Base-by-base conservation (phyloP, 192 early-diverging fungal genomes). In the Globomyces pollinis-pini region DNA sequence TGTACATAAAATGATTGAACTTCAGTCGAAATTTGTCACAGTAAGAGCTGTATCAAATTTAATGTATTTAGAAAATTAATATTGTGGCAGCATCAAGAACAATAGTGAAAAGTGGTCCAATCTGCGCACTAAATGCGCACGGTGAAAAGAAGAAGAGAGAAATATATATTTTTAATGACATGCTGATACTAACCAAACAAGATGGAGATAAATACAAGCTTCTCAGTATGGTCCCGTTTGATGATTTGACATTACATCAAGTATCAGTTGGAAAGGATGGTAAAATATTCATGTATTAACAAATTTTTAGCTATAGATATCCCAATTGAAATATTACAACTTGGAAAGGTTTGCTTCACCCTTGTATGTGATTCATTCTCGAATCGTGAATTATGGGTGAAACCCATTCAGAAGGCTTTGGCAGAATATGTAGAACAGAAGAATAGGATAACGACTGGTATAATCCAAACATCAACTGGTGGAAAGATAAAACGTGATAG, bases 91-190 rank as follows among this genome's bases (percentile, higher is more conserved):
- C 70, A 24, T 76, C 74, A 29, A 67, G 78, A 21, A 36, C 42
- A 0, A 52, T 80, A 26, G 57, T 77, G 11, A 72, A 76, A 45
- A 39, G 43, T 4, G 71, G 71, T 20, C 28, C 57, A 13, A 44
- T 80, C 28, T 72, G 76, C 21, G 42, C 77, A 29, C 23, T 73
- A 12, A 66, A 59, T 23, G 28, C 64, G 2, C 24, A 59, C 21
- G 71, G 64, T 13, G 71, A 73, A 12, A 50, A 64, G 1, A 73
- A 76, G 32, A 55, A 57, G 50, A 60, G 78, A 28, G 75, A 80
- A 60, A 21, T 78, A n/a, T 80, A 69, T 59, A 50, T 80, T 11
- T 80, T 80, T 57, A 80, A 74, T 60, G 78, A 80, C 51, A 71
- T 78, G 64, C 41, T 80, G 20, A 21, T 80, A 16, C n/a, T 80